Evolutionary conservation across 805 yeast species (phyloP), one percentile per base, ranked within the genome.

Genomic region (Suhomyces sp.): DNA sequence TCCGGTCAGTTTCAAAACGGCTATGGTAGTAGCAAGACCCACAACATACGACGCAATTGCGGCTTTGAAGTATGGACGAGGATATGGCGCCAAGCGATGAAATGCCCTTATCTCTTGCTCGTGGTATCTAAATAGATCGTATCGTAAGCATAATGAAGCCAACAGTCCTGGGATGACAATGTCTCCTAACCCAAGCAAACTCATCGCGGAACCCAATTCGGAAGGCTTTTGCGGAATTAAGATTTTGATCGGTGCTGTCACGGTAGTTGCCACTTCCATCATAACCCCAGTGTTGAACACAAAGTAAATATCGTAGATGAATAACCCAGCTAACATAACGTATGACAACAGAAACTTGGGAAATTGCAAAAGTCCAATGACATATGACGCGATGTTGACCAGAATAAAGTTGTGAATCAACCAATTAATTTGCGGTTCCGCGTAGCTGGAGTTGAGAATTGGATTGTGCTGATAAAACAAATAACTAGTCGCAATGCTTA

Each of bases 111-210:
- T 57, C 10, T 52, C 46, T 7, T 17, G 45, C 24, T 44, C 17
- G 46, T 67, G 60, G 58, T 56, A 54, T 44, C 59, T 68, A 63
- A 61, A 75, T 27, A 78, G 64, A 64, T 85, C 90, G 61, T 69
- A 84, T 51, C 85, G 72, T 37, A 82, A 67, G 58, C 84, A 79
- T 41, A 84, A 65, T 1, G 85, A 66, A 10, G 81, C 68, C 50
- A 82, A 76, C 15, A 72, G 49, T 0, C 86, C 86, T 0, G 91
- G 89, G 12, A 84, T 65, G 2, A 81, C 81, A 48, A 86, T 76
- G 62, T 86, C 91, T 5, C 90, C 90, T 4, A 85, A 66, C 1
- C 90, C 91, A 8, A 86, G 65, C 47, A 84, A 62, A 4, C 79
- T 67, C 54, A 70, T 64, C 6, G 51, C 37, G 7, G 29, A 15